A percentile compares a stretch with the other conserved stretches of the same genome.
Evolutionary conservation across 345 rosid genomes (phyloP).

Genomic region (Trapa incisa): DNA sequence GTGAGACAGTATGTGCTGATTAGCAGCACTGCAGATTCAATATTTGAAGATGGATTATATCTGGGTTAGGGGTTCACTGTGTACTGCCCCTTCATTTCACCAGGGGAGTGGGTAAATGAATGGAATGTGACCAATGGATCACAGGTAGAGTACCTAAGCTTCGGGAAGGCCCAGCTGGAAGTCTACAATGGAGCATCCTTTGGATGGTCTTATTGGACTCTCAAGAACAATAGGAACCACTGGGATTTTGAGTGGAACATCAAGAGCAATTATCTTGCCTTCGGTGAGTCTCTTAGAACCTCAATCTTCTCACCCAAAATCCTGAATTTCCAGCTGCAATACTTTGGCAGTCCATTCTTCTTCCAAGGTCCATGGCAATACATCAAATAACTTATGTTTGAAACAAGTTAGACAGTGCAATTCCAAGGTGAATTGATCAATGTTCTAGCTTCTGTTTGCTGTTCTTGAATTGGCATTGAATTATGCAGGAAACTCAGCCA

Average conservation of each 20-base stretch:
- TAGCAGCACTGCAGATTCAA: neutral
- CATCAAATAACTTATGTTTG: neutral
- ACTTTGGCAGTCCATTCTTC: neutral
- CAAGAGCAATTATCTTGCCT: conserved; percentile 39
- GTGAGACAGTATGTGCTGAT: too few species aligned
- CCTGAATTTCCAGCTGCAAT: neutral
- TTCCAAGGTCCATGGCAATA: neutral
- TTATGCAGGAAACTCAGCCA: conserved; percentile 4
- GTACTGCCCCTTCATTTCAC: neutral
- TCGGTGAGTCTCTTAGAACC: conserved; percentile 24
- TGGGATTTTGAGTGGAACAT: conserved; percentile 84
- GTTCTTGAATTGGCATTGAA: neutral
- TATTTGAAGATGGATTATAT: neutral
- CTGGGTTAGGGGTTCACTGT: neutral
- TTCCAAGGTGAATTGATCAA: neutral
- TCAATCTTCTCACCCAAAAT: neutral
- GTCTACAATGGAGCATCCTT: conserved; percentile 58
- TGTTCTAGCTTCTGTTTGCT: neutral
- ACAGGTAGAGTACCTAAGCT: conserved; percentile 46
- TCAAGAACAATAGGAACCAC: conserved; percentile 54
- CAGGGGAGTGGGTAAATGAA: conserved; percentile 81
- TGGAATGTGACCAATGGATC: conserved; percentile 48
- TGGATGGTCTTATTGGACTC: conserved; percentile 74
- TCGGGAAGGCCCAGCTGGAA: conserved; percentile 49
- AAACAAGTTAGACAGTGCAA: neutral